Conservation (phyloP, 768 basidiomycete genomes). For the Leccinellum rugosiceps region DNA sequence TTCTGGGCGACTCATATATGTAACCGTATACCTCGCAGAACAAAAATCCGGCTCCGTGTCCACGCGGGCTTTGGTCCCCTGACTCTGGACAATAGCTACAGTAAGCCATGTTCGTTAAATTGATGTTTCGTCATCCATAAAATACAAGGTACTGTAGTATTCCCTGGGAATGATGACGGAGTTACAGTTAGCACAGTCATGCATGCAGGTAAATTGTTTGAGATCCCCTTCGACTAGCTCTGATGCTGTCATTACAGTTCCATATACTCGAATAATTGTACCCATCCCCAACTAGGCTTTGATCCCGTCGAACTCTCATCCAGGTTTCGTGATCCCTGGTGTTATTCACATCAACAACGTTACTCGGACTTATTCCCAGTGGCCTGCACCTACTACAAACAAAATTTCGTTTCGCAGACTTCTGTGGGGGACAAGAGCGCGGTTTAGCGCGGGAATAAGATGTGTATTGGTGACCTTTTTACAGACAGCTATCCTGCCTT, state of each 20-base stretch:
- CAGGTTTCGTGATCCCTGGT: not conserved
- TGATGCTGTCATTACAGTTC: slow-evolving; percentile 1
- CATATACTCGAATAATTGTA: not conserved
- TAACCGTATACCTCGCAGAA: too few species aligned
- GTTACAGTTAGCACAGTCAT: not conserved
- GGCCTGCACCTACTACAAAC: not conserved
- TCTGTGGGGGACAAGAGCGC: not conserved
- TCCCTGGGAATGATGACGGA: not conserved
- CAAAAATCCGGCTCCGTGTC: too few species aligned
- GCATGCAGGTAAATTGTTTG: not conserved
- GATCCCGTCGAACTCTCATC: not conserved
- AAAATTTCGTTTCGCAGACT: not conserved
- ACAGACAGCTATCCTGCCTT: not conserved
- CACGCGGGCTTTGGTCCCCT: too few species aligned
- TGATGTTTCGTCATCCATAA: not conserved
- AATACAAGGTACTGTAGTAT: not conserved
- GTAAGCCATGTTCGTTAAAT: not conserved
- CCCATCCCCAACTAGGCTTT: not conserved
- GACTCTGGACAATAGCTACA: not conserved
- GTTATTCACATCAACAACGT: not conserved
- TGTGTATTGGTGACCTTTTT: not conserved
- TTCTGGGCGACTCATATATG: too few species aligned
- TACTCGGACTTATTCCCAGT: not conserved
- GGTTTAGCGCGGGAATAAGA: not conserved
- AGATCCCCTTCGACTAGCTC: not conserved